A percentile compares a stretch with the other conserved stretches of the same genome.
phyloP scores from a whole-genome alignment of 805 yeast species.

The Saturnispora silvae region DNA sequence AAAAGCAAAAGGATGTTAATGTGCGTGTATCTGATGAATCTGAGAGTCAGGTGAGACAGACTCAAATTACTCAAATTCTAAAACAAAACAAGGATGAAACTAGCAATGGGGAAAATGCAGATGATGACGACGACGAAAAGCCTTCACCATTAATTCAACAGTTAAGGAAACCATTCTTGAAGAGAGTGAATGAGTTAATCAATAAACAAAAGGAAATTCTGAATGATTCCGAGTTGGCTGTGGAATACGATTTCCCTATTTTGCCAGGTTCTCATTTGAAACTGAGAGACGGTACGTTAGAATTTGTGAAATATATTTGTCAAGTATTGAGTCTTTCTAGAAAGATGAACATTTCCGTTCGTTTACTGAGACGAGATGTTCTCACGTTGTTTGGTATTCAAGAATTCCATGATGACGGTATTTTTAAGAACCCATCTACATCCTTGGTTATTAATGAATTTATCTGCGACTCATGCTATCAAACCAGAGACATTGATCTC shows the following conservation, averaged over 20 bases:
- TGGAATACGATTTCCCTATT: constrained; percentile 62
- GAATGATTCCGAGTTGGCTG: constrained; percentile 49
- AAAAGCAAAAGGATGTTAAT: constrained; percentile 39
- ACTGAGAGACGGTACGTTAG: constrained; percentile 63
- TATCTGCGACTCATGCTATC: constrained; percentile 72
- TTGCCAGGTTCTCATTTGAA: constrained; percentile 63
- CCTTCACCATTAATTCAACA: constrained; percentile 12
- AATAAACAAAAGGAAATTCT: constrained; percentile 66
- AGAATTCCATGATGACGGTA: constrained; percentile 73
- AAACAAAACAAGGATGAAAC: constrained; percentile 29
- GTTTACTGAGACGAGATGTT: constrained; percentile 65
- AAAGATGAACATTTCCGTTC: constrained; percentile 56
- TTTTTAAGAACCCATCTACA: constrained; percentile 65
- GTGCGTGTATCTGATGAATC: constrained; percentile 5
- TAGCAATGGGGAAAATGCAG: constrained; percentile 12
- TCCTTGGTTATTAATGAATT: constrained; percentile 56
- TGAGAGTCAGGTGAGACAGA: constrained; percentile 31
- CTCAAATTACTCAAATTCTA: constrained; percentile 53
- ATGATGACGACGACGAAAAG: constrained; percentile 39
- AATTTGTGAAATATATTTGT: constrained; percentile 64
- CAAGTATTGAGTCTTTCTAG: constrained; percentile 62
- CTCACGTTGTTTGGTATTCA: constrained; percentile 64
- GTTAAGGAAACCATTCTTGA: constrained; percentile 51
- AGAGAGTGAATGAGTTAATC: constrained; percentile 54
- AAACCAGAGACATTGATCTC: constrained; percentile 65